Conservation (phyloP, 345 rosid genomes). For the Gossypium arboreum region DNA sequence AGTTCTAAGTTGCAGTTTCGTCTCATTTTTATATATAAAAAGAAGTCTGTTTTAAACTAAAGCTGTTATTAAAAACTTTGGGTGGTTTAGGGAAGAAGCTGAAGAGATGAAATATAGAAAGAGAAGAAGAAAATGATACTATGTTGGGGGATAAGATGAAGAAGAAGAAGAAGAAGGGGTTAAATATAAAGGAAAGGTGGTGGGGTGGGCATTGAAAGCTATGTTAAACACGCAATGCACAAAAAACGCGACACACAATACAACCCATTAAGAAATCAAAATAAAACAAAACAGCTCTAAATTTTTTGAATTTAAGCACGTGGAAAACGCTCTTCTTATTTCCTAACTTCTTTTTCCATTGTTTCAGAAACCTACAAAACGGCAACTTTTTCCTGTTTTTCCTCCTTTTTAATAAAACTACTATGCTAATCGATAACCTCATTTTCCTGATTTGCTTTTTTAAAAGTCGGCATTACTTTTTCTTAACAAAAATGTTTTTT, state of each 20-base stretch:
- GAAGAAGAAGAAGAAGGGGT: neutral
- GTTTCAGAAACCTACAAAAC: neutral
- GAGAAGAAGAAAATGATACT: neutral
- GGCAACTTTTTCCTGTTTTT: neutral
- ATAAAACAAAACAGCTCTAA: neutral
- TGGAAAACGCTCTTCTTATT: slow-evolving; percentile 8
- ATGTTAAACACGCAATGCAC: slow-evolving; percentile 16
- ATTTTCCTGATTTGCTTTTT: too few relatives aligned
- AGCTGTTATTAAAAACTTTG: neutral
- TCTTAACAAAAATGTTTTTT: neutral
- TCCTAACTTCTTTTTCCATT: neutral
- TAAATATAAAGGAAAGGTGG: neutral
- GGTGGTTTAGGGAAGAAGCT: neutral
- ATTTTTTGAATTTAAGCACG: slow-evolving; percentile 9
- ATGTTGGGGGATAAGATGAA: neutral
- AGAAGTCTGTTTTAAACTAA: neutral
- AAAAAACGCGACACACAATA: neutral
- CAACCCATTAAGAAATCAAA: neutral
- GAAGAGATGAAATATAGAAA: neutral
- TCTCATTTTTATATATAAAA: slow-evolving; percentile 19
- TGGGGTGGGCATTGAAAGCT: neutral
- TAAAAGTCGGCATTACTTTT: neutral
- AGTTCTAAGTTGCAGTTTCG: slow-evolving; percentile 46
- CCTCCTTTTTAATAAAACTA: neutral
- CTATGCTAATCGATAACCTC: too few relatives aligned